phyloP scores from a whole-genome alignment of 371 early-diverging fungal species.

The Blakeslea trispora region DNA sequence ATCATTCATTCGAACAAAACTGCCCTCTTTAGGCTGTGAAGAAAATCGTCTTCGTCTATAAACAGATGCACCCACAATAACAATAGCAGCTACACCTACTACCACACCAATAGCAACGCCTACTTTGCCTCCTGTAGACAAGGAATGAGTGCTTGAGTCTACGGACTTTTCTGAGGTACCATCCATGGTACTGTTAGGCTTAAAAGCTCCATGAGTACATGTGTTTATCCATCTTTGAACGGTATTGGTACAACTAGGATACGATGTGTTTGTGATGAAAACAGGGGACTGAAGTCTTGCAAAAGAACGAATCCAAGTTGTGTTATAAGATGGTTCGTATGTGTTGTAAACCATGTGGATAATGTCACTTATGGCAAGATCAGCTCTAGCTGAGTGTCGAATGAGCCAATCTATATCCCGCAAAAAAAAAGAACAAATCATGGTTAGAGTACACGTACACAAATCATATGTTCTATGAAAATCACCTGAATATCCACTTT shows the following conservation, averaged over 20 bases:
- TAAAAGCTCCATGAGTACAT: slow-evolving; percentile 19
- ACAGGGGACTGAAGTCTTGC: slow-evolving; percentile 27
- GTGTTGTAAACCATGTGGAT: slow-evolving; percentile 49
- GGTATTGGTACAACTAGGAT: slow-evolving; percentile 20
- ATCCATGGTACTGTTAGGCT: slow-evolving; percentile 15
- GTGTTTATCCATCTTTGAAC: slow-evolving; percentile 7
- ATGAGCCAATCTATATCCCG: slow-evolving; percentile 41
- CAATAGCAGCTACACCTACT: slow-evolving; percentile 27
- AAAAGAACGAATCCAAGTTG: slow-evolving; percentile 47
- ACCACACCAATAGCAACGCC: slow-evolving; percentile 46
- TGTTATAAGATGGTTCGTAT: slow-evolving; percentile 31
- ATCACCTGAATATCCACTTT: slow-evolving; percentile 23
- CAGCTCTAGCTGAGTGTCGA: slow-evolving; percentile 41
- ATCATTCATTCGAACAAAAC: slow-evolving; percentile 18
- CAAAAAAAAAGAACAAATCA: no score
- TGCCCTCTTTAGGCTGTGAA: slow-evolving; percentile 5
- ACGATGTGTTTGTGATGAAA: slow-evolving; percentile 8
- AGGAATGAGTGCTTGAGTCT: slow-evolving; percentile 4
- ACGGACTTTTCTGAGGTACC: background rate
- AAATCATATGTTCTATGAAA: no score
- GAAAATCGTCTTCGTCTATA: slow-evolving; percentile 7
- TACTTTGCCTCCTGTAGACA: slow-evolving; percentile 38
- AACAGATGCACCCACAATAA: slow-evolving; percentile 12
- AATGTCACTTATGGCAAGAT: slow-evolving; percentile 35
- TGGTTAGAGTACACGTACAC: no score